Base-by-base conservation (phyloP, 139 green algal genomes). In the Protoeuglena noctilucae region DNA sequence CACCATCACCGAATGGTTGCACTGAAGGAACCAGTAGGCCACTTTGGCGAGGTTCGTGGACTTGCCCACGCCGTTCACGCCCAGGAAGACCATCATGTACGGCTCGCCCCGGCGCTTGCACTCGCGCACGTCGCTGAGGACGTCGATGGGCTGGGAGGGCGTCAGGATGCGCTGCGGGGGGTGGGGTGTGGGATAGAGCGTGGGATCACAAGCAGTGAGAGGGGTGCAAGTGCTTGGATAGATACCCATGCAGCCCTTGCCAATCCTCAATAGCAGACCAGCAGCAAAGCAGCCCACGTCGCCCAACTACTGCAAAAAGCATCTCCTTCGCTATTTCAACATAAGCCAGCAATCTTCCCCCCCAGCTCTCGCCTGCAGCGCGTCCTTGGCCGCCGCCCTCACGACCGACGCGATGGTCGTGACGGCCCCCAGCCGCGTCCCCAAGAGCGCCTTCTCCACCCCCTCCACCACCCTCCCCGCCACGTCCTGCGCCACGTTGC, bases 11-110 rank as follows among this genome's bases (percentile, higher is more conserved):
- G 14, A 9, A 60, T 39, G 23, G 47, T 50, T 6, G 26, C 5
- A 76, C 62, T 87, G 74, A 25, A 86, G 68, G 54, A 97, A 78
- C 88, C 89, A 98, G 70, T 95, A 95, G 0, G 85, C 84, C 41
- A 97, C 80, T 75, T 98, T 98, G 56, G 91, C 82, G 31, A 98
- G 80, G 71, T 96, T 98, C 55, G 91, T 98, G 40, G 68, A 86
- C 79, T 98, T 98, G 58, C 91, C 91, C 24, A 98, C 91, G 18
- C 91, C 91, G 65, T 98, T 98, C n/a, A 98, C 91, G 22, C 91
- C 91, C 28, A 95, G 83, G 58, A 98, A 98, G 4, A 94, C 80
- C 21, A 98, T 90, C 14, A 80, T 73, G 65, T 98, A 98, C 4
- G 90, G 89, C 39, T 75, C 73, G 51, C 85, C 81, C 25, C 60